A percentile compares a stretch with the other conserved stretches of the same genome.
Conservation (phyloP, 352 stramenopile species). For the Blastocystis sp. region DNA sequence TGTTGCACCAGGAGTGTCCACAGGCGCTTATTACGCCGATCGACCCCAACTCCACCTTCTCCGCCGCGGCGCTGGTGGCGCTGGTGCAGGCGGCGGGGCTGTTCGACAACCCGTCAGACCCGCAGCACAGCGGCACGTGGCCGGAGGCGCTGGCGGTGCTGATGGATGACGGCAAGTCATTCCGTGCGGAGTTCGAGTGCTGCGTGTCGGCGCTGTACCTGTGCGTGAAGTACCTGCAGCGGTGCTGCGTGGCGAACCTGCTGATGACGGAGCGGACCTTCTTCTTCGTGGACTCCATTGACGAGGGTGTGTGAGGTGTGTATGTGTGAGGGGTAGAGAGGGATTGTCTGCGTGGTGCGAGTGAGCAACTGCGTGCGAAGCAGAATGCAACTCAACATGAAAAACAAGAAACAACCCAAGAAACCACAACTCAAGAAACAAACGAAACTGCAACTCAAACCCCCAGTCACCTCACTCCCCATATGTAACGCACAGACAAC, state of each 20-base stretch:
- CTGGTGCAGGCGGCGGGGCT: conserved; percentile 73
- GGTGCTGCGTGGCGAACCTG: conserved; percentile 20
- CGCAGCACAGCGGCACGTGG: conserved; percentile 78
- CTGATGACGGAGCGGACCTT: conserved; percentile 30
- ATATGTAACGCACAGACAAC: too few relatives aligned
- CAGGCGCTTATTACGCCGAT: conserved; percentile 22
- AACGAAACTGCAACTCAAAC: not conserved
- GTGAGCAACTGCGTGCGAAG: not conserved
- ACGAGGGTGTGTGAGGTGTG: conserved; percentile 76
- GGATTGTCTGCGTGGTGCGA: conserved; percentile 76
- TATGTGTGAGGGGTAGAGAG: conserved; percentile 74
- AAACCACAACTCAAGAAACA: not conserved
- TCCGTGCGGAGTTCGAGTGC: not conserved
- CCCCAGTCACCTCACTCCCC: too few relatives aligned
- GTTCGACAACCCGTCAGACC: conserved; percentile 25
- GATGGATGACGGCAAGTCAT: conserved; percentile 77
- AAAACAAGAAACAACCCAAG: conserved; percentile 14
- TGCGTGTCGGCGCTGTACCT: not conserved
- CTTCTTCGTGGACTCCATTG: conserved; percentile 74
- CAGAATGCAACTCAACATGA: not conserved
- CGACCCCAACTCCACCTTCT: conserved; percentile 69
- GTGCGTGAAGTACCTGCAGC: conserved; percentile 8
- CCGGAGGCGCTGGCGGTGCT: conserved; percentile 74
- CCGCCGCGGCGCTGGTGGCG: conserved; percentile 75
- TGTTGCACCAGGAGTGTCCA: conserved; percentile 77